These are phyloP conservation scores for Aspergillus nidulans DNA, from an alignment of 495 filamentous ascomycete species.

Conservation along the genomic window DNA sequence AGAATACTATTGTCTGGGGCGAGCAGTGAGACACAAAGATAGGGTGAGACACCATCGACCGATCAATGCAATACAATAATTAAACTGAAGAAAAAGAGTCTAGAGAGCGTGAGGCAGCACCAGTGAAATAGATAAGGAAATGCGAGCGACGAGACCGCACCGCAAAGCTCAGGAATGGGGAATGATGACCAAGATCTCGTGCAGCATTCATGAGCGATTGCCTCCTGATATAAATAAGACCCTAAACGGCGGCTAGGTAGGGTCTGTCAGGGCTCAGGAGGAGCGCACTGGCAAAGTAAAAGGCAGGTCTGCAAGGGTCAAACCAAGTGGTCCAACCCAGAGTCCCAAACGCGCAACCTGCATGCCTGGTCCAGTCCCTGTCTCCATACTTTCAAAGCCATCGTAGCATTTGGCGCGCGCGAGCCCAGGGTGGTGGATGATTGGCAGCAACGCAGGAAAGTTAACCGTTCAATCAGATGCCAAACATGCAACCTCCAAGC, in stretches of 20 bases:
- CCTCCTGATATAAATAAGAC: constrained; percentile 15
- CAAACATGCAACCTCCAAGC: constrained; percentile 11
- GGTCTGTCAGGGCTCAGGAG: too few species aligned
- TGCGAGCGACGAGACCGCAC: neutral
- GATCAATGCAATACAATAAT: constrained; percentile 10
- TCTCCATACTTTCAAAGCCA: constrained; percentile 9
- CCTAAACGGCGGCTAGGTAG: neutral
- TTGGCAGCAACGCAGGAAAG: constrained; percentile 11
- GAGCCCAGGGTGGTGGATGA: constrained; percentile 13
- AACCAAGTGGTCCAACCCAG: constrained; percentile 9
- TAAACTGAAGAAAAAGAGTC: constrained; percentile 1
- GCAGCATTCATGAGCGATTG: constrained; percentile 12
- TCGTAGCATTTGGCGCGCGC: constrained; percentile 17
- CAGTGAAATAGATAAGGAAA: constrained; percentile 8
- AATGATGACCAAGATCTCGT: constrained; percentile 14
- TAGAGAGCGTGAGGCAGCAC: constrained; percentile 8
- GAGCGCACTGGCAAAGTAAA: neutral
- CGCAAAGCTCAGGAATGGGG: neutral
- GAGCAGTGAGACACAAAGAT: constrained; percentile 28
- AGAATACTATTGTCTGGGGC: constrained; percentile 20
- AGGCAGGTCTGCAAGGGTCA: constrained; percentile 20
- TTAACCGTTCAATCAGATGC: constrained; percentile 16
- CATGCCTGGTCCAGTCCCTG: constrained; percentile 14
- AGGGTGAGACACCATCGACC: constrained; percentile 19
- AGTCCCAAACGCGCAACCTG: constrained; percentile 17